phyloP scores from a whole-genome alignment of 1,284 basidiomycete genomes.

The Irpex sp. region DNA sequence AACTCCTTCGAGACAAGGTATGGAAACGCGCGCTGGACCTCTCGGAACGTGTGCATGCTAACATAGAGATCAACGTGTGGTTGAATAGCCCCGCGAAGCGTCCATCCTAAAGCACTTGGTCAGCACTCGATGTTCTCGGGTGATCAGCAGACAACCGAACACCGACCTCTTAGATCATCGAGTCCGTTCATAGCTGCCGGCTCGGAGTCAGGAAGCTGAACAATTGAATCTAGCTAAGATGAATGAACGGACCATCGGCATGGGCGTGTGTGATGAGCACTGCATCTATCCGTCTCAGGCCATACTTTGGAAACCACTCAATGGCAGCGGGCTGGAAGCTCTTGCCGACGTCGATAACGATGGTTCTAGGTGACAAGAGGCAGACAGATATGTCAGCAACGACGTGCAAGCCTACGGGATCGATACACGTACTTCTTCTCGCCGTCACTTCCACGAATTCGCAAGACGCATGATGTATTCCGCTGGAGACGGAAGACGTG shows the following conservation, averaged over 20 bases:
- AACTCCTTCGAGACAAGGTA: slow-evolving; percentile 74
- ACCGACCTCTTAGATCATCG: slow-evolving; percentile 73
- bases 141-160: slow-evolving; percentile 8
- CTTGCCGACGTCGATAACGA: slow-evolving; percentile 81
- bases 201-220: slow-evolving; percentile 9
- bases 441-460: slow-evolving; percentile 48
- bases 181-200: slow-evolving; percentile 74
- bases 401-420: background rate
- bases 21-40: slow-evolving; percentile 68
- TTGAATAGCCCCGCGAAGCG: slow-evolving; percentile 63
- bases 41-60: slow-evolving; percentile 58
- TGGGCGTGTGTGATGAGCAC: slow-evolving; percentile 78
- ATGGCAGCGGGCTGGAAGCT: slow-evolving; percentile 73
- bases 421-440: slow-evolving; percentile 44
- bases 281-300: slow-evolving; percentile 71
- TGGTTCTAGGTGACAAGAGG: slow-evolving; percentile 39
- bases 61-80: slow-evolving; percentile 70
- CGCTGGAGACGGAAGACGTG: slow-evolving; percentile 29
- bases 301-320: slow-evolving; percentile 79
- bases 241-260: slow-evolving; percentile 57
- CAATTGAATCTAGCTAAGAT: slow-evolving; percentile 3
- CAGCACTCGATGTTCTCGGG: slow-evolving; percentile 4
- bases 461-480: slow-evolving; percentile 69
- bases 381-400: background rate
- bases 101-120: slow-evolving; percentile 58